Conservation (phyloP, 2,329 filamentous ascomycete species). For the Gnomoniopsis smithogilvyi region DNA sequence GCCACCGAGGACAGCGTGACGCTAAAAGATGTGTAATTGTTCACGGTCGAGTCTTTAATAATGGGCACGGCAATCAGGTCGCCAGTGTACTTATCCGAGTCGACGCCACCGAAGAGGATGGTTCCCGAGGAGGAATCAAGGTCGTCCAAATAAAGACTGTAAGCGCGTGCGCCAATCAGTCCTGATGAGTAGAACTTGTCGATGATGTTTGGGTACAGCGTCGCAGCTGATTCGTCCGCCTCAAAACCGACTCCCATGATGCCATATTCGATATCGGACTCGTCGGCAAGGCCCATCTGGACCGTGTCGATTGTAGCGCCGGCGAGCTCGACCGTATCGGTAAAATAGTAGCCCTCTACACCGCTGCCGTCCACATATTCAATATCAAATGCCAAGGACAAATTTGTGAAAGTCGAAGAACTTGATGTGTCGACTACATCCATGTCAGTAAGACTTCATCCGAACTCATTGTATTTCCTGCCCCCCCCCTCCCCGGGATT, state of each 20-base stretch:
- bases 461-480: not conserved
- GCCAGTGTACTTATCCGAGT: constrained; percentile 63
- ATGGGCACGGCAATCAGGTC: constrained; percentile 54
- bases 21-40: constrained; percentile 37
- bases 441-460: not conserved
- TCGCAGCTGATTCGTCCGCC: constrained; percentile 42
- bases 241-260: constrained; percentile 59
- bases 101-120: constrained; percentile 69
- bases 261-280: constrained; percentile 48
- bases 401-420: constrained; percentile 47
- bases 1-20: constrained; percentile 34
- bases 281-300: constrained; percentile 52
- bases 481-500: no score
- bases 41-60: constrained; percentile 39
- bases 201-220: constrained; percentile 56
- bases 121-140: constrained; percentile 54
- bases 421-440: constrained; percentile 35
- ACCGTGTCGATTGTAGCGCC: constrained; percentile 46
- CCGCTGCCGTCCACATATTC: constrained; percentile 57
- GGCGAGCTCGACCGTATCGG: constrained; percentile 51
- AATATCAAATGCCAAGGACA: constrained; percentile 49
- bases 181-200: constrained; percentile 61
- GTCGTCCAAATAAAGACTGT: constrained; percentile 63
- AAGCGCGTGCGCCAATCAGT: constrained; percentile 60
- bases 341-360: constrained; percentile 55